Conservation (phyloP, 2,329 filamentous ascomycete species). For the Paecilomyces dactylethromorphus region DNA sequence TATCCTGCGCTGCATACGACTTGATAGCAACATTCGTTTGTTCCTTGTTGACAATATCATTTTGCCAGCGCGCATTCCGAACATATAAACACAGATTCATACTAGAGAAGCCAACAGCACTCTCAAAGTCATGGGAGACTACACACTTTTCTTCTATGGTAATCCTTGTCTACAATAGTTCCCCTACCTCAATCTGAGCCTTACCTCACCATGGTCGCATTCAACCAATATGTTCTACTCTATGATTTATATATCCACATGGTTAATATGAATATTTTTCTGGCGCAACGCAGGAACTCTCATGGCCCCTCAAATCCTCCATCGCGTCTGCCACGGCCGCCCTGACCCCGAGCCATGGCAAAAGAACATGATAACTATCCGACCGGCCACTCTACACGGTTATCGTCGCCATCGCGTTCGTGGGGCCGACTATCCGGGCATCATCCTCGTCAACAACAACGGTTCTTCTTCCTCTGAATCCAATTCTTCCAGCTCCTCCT, state of each 20-base stretch:
- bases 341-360: constrained; percentile 46
- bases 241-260: no score
- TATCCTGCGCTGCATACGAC: no score
- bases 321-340: constrained; percentile 70
- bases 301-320: constrained; percentile 84
- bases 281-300: constrained; percentile 42
- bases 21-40: no score
- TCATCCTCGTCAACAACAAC: constrained; percentile 41
- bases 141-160: constrained; percentile 61
- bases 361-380: constrained; percentile 53
- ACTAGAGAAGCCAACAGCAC: no score
- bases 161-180: constrained; percentile 2
- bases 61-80: no score
- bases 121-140: constrained; percentile 35
- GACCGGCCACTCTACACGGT: constrained; percentile 67
- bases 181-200: no score
- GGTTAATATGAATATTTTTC: no score
- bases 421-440: constrained; percentile 71
- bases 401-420: constrained; percentile 66
- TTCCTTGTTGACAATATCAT: no score
- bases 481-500: constrained; percentile 28
- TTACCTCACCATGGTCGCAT: neutral
- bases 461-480: neutral
- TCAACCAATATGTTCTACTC: constrained; percentile 1
- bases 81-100: no score